phyloP scores from a whole-genome alignment of 176 grass and related monocot genomes.

The Bromus sterilis region DNA sequence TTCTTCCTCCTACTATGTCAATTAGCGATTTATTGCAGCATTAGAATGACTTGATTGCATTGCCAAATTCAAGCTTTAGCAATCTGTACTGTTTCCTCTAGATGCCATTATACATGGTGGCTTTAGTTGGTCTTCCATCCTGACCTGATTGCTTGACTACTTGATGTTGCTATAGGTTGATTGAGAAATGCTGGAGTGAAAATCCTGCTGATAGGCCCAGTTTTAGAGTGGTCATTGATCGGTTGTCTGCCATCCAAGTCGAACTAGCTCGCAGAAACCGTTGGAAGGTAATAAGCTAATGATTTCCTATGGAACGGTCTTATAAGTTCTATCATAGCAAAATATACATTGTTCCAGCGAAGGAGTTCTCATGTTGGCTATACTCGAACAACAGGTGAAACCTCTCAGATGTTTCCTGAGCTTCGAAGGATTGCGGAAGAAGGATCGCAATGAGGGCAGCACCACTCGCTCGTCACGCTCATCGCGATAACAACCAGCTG shows the following conservation, averaged over 20 bases:
- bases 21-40: background rate
- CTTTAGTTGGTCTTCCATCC: slow-evolving; percentile 4
- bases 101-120: background rate
- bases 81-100: background rate
- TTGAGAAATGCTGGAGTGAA: slow-evolving; percentile 92
- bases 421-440: slow-evolving; percentile 76
- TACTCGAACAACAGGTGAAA: slow-evolving; percentile 45
- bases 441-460: slow-evolving; percentile 42
- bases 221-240: slow-evolving; percentile 69
- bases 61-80: background rate
- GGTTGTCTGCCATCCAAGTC: slow-evolving; percentile 52
- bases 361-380: slow-evolving; percentile 12
- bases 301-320: background rate
- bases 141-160: background rate
- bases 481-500: slow-evolving; percentile 10
- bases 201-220: slow-evolving; percentile 69
- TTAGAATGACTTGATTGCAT: background rate
- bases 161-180: slow-evolving; percentile 52
- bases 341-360: background rate
- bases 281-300: slow-evolving; percentile 62
- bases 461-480: slow-evolving; percentile 50
- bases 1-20: background rate
- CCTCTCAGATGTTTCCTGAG: slow-evolving; percentile 60
- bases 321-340: background rate
- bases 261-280: slow-evolving; percentile 42